Evolutionary conservation across 805 yeast species (phyloP).

Genomic region (Ogataea glucozyma): DNA sequence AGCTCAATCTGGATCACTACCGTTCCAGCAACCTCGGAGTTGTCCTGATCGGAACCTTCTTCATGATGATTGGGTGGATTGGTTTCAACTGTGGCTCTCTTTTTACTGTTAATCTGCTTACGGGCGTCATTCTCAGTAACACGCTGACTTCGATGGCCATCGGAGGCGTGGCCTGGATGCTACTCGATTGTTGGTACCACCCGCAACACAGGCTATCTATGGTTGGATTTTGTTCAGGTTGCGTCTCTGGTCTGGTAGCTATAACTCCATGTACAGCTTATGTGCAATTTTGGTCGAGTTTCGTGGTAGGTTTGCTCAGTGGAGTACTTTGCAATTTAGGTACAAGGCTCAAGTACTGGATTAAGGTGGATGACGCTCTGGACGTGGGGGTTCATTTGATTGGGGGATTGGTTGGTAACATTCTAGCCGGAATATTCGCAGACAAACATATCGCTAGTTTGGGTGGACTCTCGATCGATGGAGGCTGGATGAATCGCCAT

Average conservation of each 20-base stretch:
- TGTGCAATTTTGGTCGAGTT: slow-evolving; percentile 83
- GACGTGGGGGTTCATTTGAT: slow-evolving; percentile 95
- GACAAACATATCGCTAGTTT: slow-evolving; percentile 66
- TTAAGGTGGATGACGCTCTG: slow-evolving; percentile 80
- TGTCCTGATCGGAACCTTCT: slow-evolving; percentile 77
- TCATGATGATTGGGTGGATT: slow-evolving; percentile 89
- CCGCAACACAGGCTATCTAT: slow-evolving; percentile 76
- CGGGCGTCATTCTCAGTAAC: slow-evolving; percentile 79
- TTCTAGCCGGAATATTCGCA: slow-evolving; percentile 81
- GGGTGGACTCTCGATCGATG: slow-evolving; percentile 71
- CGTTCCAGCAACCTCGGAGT: slow-evolving; percentile 86
- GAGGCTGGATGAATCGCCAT: slow-evolving; percentile 88
- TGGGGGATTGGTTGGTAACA: slow-evolving; percentile 81
- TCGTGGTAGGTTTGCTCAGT: slow-evolving; percentile 71
- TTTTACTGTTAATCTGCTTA: slow-evolving; percentile 69
- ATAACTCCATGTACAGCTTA: slow-evolving; percentile 93
- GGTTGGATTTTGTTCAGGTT: slow-evolving; percentile 91
- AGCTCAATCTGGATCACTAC: slow-evolving; percentile 62
- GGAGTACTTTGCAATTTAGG: slow-evolving; percentile 82
- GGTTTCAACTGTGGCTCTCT: slow-evolving; percentile 91
- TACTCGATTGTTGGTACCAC: slow-evolving; percentile 64
- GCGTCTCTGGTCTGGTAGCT: slow-evolving; percentile 88
- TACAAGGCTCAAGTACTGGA: slow-evolving; percentile 75
- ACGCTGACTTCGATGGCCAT: slow-evolving; percentile 77
- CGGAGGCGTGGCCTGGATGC: slow-evolving; percentile 84